phyloP scores from a whole-genome alignment of 2,329 filamentous ascomycete species.

The Fusarium nygamai region DNA sequence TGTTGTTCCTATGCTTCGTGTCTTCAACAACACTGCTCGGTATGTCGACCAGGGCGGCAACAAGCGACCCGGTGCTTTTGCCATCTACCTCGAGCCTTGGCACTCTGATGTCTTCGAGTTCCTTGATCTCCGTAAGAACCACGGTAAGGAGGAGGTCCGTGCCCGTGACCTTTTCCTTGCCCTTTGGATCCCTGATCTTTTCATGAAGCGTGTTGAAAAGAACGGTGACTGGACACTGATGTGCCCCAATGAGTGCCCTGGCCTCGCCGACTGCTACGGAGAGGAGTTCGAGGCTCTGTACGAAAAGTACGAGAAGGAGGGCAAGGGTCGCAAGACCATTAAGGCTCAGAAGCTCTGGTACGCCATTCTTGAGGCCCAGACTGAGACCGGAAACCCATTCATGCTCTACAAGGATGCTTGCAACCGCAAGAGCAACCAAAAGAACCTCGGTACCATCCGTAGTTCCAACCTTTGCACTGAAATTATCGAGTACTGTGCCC shows the following conservation, averaged over 20 bases:
- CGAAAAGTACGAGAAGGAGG: slow-evolving; percentile 89
- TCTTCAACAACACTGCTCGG: slow-evolving; percentile 99
- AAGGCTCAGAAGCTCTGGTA: slow-evolving; percentile 99
- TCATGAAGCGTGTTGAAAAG: slow-evolving; percentile 99
- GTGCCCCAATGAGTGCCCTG: slow-evolving; percentile 96
- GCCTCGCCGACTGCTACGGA: slow-evolving; percentile 94
- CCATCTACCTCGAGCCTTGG: slow-evolving; percentile 99
- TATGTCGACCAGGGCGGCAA: slow-evolving; percentile 99
- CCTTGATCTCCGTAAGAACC: slow-evolving; percentile 98
- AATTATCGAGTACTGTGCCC: slow-evolving; percentile 96
- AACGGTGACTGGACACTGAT: slow-evolving; percentile 98
- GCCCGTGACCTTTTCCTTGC: slow-evolving; percentile 98
- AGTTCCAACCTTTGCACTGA: slow-evolving; percentile 99
- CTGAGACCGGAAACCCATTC: slow-evolving; percentile 98
- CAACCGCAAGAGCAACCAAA: slow-evolving; percentile 99
- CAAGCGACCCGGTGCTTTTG: slow-evolving; percentile 98
- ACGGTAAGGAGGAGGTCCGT: slow-evolving; percentile 97
- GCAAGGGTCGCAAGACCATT: slow-evolving; percentile 87
- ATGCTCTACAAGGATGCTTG: slow-evolving; percentile 99
- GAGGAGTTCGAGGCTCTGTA: slow-evolving; percentile 97
- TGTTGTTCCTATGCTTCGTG: slow-evolving; percentile 95
- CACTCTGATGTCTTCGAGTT: slow-evolving; percentile 98
- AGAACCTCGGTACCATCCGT: slow-evolving; percentile 98
- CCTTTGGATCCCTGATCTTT: slow-evolving; percentile 97
- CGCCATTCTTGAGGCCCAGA: slow-evolving; percentile 96